Percentiles rank a stretch among this genome's conserved stretches.
phyloP scores from a whole-genome alignment of 1,284 basidiomycete genomes.

The Trichosporon coremiiforme region DNA sequence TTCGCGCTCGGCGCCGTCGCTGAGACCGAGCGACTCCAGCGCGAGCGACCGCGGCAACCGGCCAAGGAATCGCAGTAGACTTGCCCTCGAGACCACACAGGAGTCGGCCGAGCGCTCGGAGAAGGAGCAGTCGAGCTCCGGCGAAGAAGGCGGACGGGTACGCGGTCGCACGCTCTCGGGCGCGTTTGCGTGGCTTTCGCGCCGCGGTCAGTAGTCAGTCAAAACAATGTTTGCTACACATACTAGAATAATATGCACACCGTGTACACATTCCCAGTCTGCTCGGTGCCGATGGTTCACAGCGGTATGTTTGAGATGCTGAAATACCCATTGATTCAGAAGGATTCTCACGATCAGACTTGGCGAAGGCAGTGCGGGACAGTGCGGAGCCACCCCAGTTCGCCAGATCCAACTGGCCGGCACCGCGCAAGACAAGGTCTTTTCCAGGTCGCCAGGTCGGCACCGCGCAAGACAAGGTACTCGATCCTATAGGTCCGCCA shows the following conservation, averaged over 20 bases:
- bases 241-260: conserved; percentile 4
- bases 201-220: neutral
- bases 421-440: no score
- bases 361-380: no score
- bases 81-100: neutral
- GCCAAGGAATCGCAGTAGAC: neutral
- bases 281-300: no score
- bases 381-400: neutral
- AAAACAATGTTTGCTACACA: neutral
- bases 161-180: neutral
- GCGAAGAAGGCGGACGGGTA: neutral
- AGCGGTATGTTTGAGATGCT: no score
- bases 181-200: neutral
- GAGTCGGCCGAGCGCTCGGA: neutral
- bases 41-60: neutral
- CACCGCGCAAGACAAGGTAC: neutral
- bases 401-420: no score
- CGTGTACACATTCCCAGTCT: neutral
- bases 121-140: neutral
- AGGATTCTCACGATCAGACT: no score
- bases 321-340: no score
- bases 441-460: no score
- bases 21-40: neutral
- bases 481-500: neutral
- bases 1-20: neutral